Evolutionary conservation across 805 yeast genomes (phyloP).

Genomic region (Candida sithepensis): DNA sequence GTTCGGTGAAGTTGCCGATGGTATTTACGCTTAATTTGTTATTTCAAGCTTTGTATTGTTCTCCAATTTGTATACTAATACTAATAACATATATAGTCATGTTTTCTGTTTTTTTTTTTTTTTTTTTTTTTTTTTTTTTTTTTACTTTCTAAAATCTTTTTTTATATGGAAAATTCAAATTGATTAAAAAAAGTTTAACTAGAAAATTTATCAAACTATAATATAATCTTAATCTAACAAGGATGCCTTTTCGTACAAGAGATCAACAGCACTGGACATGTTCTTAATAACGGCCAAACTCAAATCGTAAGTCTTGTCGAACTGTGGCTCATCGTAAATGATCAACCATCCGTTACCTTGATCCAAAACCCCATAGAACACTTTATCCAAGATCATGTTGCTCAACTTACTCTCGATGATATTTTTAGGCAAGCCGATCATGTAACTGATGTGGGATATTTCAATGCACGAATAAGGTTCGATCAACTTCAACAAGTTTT

Average conservation of each 20-base stretch:
- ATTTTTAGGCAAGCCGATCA: slow-evolving; percentile 80
- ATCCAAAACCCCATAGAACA: slow-evolving; percentile 94
- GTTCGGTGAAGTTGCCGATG: slow-evolving; percentile 32
- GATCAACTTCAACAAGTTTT: slow-evolving; percentile 87
- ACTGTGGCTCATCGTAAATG: slow-evolving; percentile 82
- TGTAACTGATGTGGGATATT: slow-evolving; percentile 78
- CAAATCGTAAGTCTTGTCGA: slow-evolving; percentile 84
- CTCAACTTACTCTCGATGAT: slow-evolving; percentile 93
- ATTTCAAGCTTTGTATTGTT: background rate
- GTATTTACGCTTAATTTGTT: slow-evolving; percentile 32
- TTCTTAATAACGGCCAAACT: slow-evolving; percentile 83
- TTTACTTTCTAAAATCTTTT: too few species aligned
- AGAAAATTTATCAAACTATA: slow-evolving; percentile 1
- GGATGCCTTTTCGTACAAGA: slow-evolving; percentile 90
- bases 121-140: too few species aligned
- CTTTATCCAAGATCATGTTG: slow-evolving; percentile 94
- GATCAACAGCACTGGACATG: slow-evolving; percentile 84
- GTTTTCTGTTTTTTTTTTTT: too few species aligned
- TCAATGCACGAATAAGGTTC: slow-evolving; percentile 98
- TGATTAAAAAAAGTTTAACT: background rate
- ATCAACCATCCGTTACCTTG: slow-evolving; percentile 98
- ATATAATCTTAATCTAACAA: slow-evolving; percentile 51
- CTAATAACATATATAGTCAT: too few species aligned
- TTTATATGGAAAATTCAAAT: background rate
- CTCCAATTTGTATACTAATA: background rate